phyloP scores from a whole-genome alignment of 768 basidiomycete genomes.

The Hygrocybe punicea region DNA sequence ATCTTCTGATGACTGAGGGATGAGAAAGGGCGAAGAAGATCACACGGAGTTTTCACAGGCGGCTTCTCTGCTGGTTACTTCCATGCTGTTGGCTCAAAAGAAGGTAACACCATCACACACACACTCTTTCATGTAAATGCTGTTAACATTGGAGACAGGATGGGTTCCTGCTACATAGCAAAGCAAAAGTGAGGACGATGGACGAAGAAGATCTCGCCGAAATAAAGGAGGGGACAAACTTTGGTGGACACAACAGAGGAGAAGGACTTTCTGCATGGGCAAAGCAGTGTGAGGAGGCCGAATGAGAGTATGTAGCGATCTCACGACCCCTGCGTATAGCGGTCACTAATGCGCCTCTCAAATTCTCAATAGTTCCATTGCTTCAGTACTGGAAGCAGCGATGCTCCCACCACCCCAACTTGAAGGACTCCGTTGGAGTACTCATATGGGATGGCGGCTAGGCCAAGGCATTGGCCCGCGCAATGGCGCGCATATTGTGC shows the following conservation, averaged over 20 bases:
- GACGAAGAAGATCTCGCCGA: constrained; percentile 96
- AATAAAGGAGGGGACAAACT: constrained; percentile 63
- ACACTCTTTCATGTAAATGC: background rate
- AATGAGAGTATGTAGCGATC: constrained; percentile 50
- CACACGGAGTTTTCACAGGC: too few relatives aligned
- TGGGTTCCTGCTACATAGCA: constrained; percentile 87
- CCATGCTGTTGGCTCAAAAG: too few relatives aligned
- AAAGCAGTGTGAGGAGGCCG: constrained; percentile 39
- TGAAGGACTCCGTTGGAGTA: constrained; percentile 79
- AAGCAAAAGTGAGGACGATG: constrained; percentile 83
- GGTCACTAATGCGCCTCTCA: constrained; percentile 4
- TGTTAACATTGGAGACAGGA: constrained; percentile 50
- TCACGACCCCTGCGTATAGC: background rate
- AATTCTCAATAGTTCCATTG: constrained; percentile 59
- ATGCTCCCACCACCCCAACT: constrained; percentile 71
- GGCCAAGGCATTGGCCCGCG: constrained; percentile 95
- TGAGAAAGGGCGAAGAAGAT: too few relatives aligned
- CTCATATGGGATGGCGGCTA: constrained; percentile 92
- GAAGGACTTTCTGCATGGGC: constrained; percentile 51
- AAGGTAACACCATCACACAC: too few relatives aligned
- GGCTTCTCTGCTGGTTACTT: constrained; percentile 51
- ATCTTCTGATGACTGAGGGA: too few relatives aligned
- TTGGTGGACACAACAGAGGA: constrained; percentile 79
- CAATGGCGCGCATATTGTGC: constrained; percentile 39
- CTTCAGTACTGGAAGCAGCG: constrained; percentile 57